Conservation (phyloP, 257 asterid species). For the Jaltomata sinuosa region DNA sequence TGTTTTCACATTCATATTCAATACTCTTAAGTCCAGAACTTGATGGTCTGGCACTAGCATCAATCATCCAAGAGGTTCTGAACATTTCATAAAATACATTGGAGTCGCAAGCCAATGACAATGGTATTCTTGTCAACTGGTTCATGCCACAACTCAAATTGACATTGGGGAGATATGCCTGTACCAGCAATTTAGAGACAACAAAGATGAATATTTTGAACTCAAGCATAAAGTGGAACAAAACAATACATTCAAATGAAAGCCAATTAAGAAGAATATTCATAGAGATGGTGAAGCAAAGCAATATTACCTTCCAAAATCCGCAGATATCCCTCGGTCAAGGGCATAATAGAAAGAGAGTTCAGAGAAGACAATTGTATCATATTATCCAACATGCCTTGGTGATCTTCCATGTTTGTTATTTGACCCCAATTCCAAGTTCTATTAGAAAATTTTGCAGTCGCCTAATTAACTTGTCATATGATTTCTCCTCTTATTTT, state of each 20-base stretch:
- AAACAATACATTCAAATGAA: background rate
- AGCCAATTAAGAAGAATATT: background rate
- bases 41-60: conserved; percentile 10
- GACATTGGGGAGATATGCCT: conserved; percentile 20
- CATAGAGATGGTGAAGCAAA: background rate
- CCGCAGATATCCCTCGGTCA: background rate
- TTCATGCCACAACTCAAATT: conserved; percentile 1
- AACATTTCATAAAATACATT: conserved; percentile 9
- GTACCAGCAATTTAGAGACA: conserved; percentile 3
- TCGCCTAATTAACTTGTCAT: background rate
- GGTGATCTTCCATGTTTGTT: background rate
- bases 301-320: background rate
- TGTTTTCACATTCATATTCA: conserved; percentile 7
- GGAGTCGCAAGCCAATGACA: conserved; percentile 17
- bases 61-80: conserved; percentile 9
- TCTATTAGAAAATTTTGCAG: background rate
- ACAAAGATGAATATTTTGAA: background rate
- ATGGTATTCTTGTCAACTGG: conserved; percentile 8
- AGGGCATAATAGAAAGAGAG: background rate
- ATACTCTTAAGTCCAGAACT: conserved; percentile 8
- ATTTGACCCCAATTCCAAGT: background rate
- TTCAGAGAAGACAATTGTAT: background rate
- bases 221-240: background rate
- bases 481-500: background rate
- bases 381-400: background rate